phyloP scores from a whole-genome alignment of 345 rosid species.

The Cardamine occulta region DNA sequence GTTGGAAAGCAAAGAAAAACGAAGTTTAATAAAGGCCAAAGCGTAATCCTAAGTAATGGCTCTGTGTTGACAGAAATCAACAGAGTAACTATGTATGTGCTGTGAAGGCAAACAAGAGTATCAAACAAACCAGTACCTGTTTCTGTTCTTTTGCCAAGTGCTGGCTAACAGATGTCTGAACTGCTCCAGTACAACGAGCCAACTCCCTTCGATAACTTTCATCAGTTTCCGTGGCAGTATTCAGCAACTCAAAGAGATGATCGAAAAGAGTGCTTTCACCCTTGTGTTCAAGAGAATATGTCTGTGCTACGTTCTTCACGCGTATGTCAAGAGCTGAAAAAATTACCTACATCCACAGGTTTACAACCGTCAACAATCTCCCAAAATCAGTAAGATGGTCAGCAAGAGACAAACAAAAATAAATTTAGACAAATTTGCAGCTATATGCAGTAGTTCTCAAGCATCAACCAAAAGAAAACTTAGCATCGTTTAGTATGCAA shows the following conservation, averaged over 20 bases:
- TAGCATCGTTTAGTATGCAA: neutral
- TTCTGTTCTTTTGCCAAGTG: slow-evolving; percentile 98
- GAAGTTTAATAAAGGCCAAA: neutral
- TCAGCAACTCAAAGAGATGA: slow-evolving; percentile 74
- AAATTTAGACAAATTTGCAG: slow-evolving; percentile 9
- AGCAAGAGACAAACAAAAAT: slow-evolving; percentile 4
- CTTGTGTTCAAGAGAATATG: slow-evolving; percentile 92
- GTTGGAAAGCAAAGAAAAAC: slow-evolving; percentile 14
- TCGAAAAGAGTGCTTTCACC: slow-evolving; percentile 87
- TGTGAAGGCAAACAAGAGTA: slow-evolving; percentile 16
- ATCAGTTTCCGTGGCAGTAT: slow-evolving; percentile 61
- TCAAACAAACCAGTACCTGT: slow-evolving; percentile 55
- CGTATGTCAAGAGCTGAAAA: slow-evolving; percentile 96
- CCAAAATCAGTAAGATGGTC: slow-evolving; percentile 9
- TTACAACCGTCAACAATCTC: slow-evolving; percentile 11
- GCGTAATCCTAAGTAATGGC: slow-evolving; percentile 2
- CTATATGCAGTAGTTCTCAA: neutral
- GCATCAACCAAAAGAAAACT: neutral
- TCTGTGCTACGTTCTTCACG: slow-evolving; percentile 93
- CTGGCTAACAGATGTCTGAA: slow-evolving; percentile 86
- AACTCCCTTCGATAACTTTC: slow-evolving; percentile 81
- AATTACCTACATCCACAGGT: slow-evolving; percentile 66
- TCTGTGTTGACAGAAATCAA: slow-evolving; percentile 21
- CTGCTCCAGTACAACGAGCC: slow-evolving; percentile 90
- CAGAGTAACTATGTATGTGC: slow-evolving; percentile 9